Conservation (phyloP, 1,284 basidiomycete genomes). For the Xerocomus amazonicus region DNA sequence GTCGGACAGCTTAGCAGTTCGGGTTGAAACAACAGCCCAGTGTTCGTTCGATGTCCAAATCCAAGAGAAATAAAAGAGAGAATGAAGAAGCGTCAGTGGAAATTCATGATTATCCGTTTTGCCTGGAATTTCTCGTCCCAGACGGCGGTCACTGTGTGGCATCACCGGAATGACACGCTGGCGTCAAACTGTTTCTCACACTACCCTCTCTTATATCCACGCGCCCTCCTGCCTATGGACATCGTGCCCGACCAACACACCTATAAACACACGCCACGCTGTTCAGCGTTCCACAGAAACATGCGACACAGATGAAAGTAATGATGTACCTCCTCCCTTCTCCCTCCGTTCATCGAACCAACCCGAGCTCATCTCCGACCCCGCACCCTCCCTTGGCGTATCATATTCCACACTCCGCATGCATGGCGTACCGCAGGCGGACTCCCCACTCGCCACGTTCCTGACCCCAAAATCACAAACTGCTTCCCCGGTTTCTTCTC, state of each 20-base stretch:
- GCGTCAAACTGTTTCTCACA: not conserved
- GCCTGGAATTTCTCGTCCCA: too few species aligned
- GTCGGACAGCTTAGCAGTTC: too few species aligned
- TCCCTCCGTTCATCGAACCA: not conserved
- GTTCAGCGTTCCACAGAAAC: not conserved
- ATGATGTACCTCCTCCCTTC: not conserved
- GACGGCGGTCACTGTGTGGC: too few species aligned
- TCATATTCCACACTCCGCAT: not conserved
- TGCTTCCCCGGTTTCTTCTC: not conserved
- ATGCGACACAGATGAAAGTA: not conserved
- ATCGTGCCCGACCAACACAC: not conserved
- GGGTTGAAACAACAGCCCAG: too few species aligned
- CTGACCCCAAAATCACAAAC: slow-evolving; percentile 17
- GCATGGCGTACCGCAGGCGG: not conserved
- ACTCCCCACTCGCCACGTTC: slow-evolving; percentile 20
- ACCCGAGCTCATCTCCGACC: not conserved
- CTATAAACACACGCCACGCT: not conserved
- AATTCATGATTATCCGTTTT: too few species aligned
- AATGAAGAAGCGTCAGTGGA: too few species aligned
- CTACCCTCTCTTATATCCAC: not conserved
- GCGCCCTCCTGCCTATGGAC: not conserved
- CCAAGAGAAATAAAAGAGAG: too few species aligned
- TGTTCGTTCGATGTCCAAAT: too few species aligned
- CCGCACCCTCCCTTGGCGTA: not conserved
- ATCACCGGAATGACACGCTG: too few species aligned